Conservation (phyloP, 441 rosid species). For the Gossypium aridum region DNA sequence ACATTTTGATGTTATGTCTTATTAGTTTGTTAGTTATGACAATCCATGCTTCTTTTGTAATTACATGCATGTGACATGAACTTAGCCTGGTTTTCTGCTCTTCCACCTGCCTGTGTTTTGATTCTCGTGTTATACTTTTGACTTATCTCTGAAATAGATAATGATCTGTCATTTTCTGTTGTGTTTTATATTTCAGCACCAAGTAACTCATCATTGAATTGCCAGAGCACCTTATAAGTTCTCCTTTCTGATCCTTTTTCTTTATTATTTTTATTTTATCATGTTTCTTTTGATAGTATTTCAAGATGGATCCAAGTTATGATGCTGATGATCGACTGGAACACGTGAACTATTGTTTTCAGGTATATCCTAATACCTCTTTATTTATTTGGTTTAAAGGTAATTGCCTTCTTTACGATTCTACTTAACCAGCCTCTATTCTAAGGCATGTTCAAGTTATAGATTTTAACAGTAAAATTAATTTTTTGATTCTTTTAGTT, state of each 20-base stretch:
- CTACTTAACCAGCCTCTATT: neutral
- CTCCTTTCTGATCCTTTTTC: constrained; percentile 1
- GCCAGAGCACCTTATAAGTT: constrained; percentile 3
- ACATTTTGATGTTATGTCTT: neutral
- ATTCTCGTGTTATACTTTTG: neutral
- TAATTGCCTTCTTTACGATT: neutral
- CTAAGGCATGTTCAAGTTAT: neutral
- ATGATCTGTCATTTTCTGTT: neutral
- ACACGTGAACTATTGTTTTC: constrained; percentile 84
- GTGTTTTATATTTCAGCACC: neutral
- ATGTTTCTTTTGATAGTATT: constrained; percentile 51
- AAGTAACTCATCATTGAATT: constrained; percentile 1
- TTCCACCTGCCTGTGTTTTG: constrained; percentile 3
- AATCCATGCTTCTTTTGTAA: neutral
- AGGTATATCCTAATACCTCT: constrained; percentile 44
- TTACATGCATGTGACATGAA: neutral
- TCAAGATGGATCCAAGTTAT: constrained; percentile 83
- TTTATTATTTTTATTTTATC: neutral
- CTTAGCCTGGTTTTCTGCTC: neutral
- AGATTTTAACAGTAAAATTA: neutral
- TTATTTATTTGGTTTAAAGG: constrained; percentile 10
- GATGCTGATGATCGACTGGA: constrained; percentile 74
- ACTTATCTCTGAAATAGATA: neutral
- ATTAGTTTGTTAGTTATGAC: constrained; percentile 1
- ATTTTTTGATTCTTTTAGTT: neutral